Evolutionary conservation across 208 protist species (phyloP), one percentile per base, ranked within the genome.

Genomic region (Endotrypanum monterogeii): DNA sequence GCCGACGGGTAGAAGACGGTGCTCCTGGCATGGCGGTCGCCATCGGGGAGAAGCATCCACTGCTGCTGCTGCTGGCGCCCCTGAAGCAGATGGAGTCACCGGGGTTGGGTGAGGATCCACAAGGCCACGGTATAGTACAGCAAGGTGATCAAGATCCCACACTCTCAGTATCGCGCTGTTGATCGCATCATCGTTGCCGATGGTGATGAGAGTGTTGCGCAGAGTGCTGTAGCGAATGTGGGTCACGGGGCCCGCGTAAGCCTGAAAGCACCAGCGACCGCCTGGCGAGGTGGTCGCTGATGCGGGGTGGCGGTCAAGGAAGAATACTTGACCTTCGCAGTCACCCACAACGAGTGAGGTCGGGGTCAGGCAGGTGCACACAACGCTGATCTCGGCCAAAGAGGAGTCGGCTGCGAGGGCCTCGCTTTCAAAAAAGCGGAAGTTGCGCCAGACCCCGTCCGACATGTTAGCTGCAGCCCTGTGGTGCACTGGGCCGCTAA

Each of bases 341-440:
- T 92, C 93, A 39, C 94, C 96, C 54, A 97, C 84, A 52, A 98
- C 89, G 35, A 98, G 65, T 23, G 84, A 72, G 60, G 92, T 88
- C n/a, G 89, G 77, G 16, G 91, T 93, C 78, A 92, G 90, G 50
- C 90, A 92, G 67, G 78, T 85, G 68, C 84, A 89, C 54, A 87
- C 90, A 20, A 94, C 88, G 44, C 90, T 79, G 71, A 96, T n/a
- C 28, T 71, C 70, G 12, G 35, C 70, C 37, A 80, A 67, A 25
- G 89, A 62, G 14, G 75, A 37, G 52, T 39, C 25, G 54, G 56
- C 50, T 11, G 76, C 67, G 12, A 88, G 76, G 14, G 81, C 54
- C 50, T 78, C 73, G 67, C 65, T 78, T 1, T 93, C 88, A 68
- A 95, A 95, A 70, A 95, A 95, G 44, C 88, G 86, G 30, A 95